phyloP scores from a whole-genome alignment of 352 stramenopile genomes.

The Globisporangium heterothallicum region DNA sequence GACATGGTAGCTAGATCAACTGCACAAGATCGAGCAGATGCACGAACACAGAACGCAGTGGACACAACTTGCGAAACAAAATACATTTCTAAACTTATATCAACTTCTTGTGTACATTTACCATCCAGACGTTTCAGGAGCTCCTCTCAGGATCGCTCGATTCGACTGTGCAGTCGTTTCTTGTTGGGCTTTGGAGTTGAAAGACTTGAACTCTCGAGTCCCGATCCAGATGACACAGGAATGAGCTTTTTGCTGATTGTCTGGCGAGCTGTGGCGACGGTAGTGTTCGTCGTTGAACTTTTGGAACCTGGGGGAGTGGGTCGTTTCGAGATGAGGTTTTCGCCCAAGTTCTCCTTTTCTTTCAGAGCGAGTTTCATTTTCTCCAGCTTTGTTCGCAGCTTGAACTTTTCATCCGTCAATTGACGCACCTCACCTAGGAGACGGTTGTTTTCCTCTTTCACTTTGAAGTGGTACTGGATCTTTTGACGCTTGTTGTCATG shows the following conservation, averaged over 20 bases:
- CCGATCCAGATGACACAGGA: slow-evolving; percentile 3
- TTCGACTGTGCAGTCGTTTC: slow-evolving; percentile 27
- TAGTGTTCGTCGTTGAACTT: background rate
- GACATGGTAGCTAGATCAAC: background rate
- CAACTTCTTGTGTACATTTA: slow-evolving; percentile 8
- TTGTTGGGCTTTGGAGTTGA: slow-evolving; percentile 25
- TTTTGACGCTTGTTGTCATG: slow-evolving; percentile 78
- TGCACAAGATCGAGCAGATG: background rate
- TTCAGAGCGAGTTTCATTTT: slow-evolving; percentile 46
- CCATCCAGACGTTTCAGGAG: slow-evolving; percentile 7
- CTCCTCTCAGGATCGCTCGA: slow-evolving; percentile 8
- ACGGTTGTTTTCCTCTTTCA: slow-evolving; percentile 83
- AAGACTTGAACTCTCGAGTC: slow-evolving; percentile 14
- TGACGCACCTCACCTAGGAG: slow-evolving; percentile 61
- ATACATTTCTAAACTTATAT: slow-evolving; percentile 1
- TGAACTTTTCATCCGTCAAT: slow-evolving; percentile 59
- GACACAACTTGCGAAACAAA: background rate
- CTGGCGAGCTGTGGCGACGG: background rate
- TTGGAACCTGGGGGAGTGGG: slow-evolving; percentile 15
- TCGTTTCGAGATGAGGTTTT: slow-evolving; percentile 16
- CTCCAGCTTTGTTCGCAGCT: slow-evolving; percentile 39
- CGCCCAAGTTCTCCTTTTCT: slow-evolving; percentile 69
- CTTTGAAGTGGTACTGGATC: slow-evolving; percentile 77
- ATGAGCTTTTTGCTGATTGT: slow-evolving; percentile 11
- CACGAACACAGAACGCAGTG: background rate